phyloP scores from a whole-genome alignment of 768 basidiomycete genomes.

The Naganishia vishniacii region DNA sequence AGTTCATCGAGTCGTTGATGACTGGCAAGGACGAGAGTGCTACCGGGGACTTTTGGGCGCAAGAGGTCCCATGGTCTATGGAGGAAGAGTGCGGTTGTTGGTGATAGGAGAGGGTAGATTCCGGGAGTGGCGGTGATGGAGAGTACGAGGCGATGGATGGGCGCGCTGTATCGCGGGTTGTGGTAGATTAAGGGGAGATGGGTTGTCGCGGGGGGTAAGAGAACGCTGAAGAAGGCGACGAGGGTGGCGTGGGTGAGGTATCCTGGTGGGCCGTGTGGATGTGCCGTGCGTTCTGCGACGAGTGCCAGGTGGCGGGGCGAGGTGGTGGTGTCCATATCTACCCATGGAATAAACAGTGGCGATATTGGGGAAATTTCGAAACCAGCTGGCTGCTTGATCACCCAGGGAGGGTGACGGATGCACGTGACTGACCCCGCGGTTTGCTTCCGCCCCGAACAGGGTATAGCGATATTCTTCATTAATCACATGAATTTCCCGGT shows the following conservation, averaged over 20 bases:
- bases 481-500: too few species aligned
- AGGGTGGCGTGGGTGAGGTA: not conserved
- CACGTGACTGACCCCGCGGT: not conserved
- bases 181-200: constrained; percentile 22
- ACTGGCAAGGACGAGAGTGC: constrained; percentile 16
- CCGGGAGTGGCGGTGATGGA: constrained; percentile 18
- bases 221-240: not conserved
- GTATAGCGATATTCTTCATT: too few species aligned
- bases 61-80: constrained; percentile 21
- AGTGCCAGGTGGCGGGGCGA: not conserved
- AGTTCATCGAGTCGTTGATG: constrained; percentile 25
- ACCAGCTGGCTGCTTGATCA: too few species aligned
- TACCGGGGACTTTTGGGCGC: not conserved
- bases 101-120: not conserved
- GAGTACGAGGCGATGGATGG: constrained; percentile 2
- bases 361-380: too few species aligned
- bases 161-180: not conserved
- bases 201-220: constrained; percentile 10
- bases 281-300: not conserved
- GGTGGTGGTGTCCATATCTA: not conserved
- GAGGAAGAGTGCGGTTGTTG: constrained; percentile 11
- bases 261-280: not conserved
- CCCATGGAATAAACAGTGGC: too few species aligned
- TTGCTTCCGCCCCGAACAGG: constrained; percentile 16
- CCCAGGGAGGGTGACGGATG: too few species aligned